Base-by-base conservation (phyloP, 2,329 filamentous ascomycete species). In the Eutypella sp. region DNA sequence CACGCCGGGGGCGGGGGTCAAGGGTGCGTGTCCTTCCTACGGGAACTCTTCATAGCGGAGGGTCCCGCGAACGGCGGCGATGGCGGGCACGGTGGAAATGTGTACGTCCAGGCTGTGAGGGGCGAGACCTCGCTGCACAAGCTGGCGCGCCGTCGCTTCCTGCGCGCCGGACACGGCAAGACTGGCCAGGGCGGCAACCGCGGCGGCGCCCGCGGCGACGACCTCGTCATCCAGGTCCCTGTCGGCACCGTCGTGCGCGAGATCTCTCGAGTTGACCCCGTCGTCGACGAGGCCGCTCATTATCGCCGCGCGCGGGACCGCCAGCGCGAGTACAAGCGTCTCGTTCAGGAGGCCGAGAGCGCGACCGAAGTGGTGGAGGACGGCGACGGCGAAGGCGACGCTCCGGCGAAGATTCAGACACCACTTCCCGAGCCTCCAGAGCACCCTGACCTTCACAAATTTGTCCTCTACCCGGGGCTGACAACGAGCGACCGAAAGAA, bases 31-130 rank as follows among this genome's bases (percentile, higher is more conserved):
- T 93, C 93, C 0, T 99, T 97, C 63, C 71, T 95, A 37, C 85
- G 92, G 18, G 93, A 99, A 59, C 92, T 92, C 52, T 97, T 87
- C 66, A 76, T 96, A 24, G 81, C 84, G 38, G 84, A 95, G 53
- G 93, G 93, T 0, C 93, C 93, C 10, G 82, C 93, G 9, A 97
- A 99, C 65, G 93, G 93, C 41, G 93, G 93, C 48, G 90, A 99
- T 62, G 93, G 93, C 36, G 93, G 93, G 4, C 86, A 82, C 46
- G 93, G 93, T 50, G 93, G 93, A 33, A 95, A 87, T 58, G 75
- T 99, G 54, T 97, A 95, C 65, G 95, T 99, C 47, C 92, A 97
- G 68, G 91, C 93, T 7, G 82, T 95, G 2, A 83, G 87, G 45
- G 89, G 90, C 48, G 87, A 97, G 67, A 97, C 90, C 0, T 96